Conservation (phyloP, 345 rosid genomes). For the Murraya koenigii region DNA sequence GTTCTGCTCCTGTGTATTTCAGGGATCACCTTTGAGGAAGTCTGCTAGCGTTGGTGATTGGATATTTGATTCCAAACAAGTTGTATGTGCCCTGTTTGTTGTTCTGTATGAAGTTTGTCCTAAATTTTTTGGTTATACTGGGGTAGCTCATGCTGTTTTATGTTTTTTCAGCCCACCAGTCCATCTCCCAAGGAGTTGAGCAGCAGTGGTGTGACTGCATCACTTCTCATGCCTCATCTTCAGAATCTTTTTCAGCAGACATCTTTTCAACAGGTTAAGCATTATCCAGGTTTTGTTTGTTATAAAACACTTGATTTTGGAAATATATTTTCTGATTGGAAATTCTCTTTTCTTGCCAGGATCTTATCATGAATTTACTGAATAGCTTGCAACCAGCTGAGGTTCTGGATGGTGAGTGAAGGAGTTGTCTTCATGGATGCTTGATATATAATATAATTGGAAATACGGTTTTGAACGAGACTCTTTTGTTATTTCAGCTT, state of each 20-base stretch:
- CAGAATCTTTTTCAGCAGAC: constrained; percentile 90
- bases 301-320: background rate
- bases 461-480: constrained; percentile 2
- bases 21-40: constrained; percentile 87
- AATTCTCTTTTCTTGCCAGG: constrained; percentile 47
- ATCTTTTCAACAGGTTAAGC: constrained; percentile 76
- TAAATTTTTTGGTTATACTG: constrained; percentile 6
- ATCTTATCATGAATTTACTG: constrained; percentile 64
- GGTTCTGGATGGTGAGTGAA: constrained; percentile 61
- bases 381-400: constrained; percentile 67
- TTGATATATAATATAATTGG: background rate
- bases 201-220: constrained; percentile 35
- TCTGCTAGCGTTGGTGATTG: constrained; percentile 98
- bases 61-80: constrained; percentile 64
- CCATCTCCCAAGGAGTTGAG: constrained; percentile 55
- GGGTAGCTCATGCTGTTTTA: constrained; percentile 5
- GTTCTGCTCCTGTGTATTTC: constrained; percentile 28
- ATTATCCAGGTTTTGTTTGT: background rate
- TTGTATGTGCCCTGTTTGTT: constrained; percentile 38
- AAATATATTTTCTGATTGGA: constrained; percentile 14
- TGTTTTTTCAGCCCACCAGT: constrained; percentile 49
- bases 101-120: background rate
- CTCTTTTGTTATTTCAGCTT: constrained; percentile 39
- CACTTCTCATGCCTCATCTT: constrained; percentile 67
- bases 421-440: constrained; percentile 9